These are phyloP conservation scores for Ambrosia hybrid DNA, from an alignment of 140 eudicot species.

Conservation along the genomic window DNA sequence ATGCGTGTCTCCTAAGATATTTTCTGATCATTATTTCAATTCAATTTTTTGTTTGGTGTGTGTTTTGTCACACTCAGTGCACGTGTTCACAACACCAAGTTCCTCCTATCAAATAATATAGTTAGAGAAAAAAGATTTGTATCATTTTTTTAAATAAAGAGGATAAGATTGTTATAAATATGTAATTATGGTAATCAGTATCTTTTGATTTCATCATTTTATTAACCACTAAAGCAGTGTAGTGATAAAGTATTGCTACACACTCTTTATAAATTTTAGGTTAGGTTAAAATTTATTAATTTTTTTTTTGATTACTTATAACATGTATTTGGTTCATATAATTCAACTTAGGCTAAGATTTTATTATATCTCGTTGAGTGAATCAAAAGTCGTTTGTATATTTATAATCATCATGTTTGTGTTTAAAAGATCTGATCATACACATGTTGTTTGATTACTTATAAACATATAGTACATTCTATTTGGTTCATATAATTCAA, in stretches of 20 bases:
- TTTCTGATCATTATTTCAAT: neutral
- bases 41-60: constrained; percentile 28
- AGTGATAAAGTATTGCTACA: neutral
- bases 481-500: too few species aligned
- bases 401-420: too few species aligned
- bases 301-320: too few species aligned
- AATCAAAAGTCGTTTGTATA: neutral
- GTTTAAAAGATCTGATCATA: too few species aligned
- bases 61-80: constrained; percentile 35
- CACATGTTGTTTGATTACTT: too few species aligned
- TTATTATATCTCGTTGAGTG: neutral
- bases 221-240: too few species aligned
- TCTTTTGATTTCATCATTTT: neutral
- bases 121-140: neutral
- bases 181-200: neutral
- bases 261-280: neutral
- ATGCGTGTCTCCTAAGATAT: constrained; percentile 29
- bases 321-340: too few species aligned
- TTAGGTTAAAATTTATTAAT: too few species aligned
- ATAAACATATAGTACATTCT: too few species aligned
- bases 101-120: neutral
- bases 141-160: neutral
- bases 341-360: too few species aligned
- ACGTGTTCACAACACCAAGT: constrained; percentile 21
- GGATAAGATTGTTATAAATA: neutral